Conservation (phyloP, 768 basidiomycete genomes). For the Fomitopsis serialis region DNA sequence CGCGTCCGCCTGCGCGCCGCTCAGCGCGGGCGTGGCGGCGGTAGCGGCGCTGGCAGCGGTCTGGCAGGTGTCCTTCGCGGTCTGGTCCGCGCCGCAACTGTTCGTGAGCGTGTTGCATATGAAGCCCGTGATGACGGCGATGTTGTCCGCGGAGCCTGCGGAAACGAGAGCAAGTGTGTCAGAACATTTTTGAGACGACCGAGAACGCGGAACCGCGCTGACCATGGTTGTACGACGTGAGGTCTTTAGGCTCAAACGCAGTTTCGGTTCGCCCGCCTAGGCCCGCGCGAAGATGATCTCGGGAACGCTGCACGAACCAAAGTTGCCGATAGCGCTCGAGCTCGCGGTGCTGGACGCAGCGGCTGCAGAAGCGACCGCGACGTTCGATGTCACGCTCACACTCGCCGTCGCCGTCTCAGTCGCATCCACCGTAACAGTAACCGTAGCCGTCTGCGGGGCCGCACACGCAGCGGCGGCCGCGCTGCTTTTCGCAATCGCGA, state of each 20-base stretch:
- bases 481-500: slow-evolving; percentile 36
- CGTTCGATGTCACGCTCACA: neutral
- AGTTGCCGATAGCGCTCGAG: slow-evolving; percentile 4
- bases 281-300: slow-evolving; percentile 47
- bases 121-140: slow-evolving; percentile 52
- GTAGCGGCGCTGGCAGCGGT: slow-evolving; percentile 27
- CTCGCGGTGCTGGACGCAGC: slow-evolving; percentile 7
- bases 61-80: slow-evolving; percentile 46
- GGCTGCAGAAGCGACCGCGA: slow-evolving; percentile 6
- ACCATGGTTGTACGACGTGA: slow-evolving; percentile 24
- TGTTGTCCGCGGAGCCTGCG: slow-evolving; percentile 23
- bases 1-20: slow-evolving; percentile 52
- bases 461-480: slow-evolving; percentile 22
- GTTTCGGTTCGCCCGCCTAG: slow-evolving; percentile 52
- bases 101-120: slow-evolving; percentile 54
- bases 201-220: slow-evolving; percentile 13
- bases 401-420: slow-evolving; percentile 28
- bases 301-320: slow-evolving; percentile 31
- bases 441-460: too few species aligned
- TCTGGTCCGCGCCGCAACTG: slow-evolving; percentile 49
- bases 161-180: neutral
- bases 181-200: neutral
- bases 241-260: slow-evolving; percentile 46
- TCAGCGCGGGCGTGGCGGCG: slow-evolving; percentile 19
- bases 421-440: slow-evolving; percentile 29